Evolutionary conservation across 192 early-diverging fungal genomes (phyloP).

Genomic region (Dissophora ornata): DNA sequence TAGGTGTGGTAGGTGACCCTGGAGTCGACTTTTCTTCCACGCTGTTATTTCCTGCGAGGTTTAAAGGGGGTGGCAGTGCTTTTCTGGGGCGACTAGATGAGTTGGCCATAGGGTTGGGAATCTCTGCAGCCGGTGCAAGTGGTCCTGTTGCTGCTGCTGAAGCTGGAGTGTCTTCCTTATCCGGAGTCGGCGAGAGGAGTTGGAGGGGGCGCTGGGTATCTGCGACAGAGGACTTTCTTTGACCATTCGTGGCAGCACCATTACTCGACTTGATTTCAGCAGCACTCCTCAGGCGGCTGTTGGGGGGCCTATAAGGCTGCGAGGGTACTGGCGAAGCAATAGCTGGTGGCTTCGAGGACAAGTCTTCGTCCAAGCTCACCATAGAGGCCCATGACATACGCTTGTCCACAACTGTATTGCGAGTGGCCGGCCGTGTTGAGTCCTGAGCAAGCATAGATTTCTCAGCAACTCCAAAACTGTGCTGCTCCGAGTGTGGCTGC

Average conservation of each 20-base stretch:
- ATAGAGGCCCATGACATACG: slow-evolving; percentile 51
- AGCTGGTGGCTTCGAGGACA: not conserved
- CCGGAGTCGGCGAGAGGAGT: slow-evolving; percentile 1
- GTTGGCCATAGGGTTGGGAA: not conserved
- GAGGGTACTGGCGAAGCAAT: slow-evolving; percentile 3
- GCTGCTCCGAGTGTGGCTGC: too few species aligned
- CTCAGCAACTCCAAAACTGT: not conserved
- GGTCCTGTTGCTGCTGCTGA: not conserved
- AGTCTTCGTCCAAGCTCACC: slow-evolving; percentile 36
- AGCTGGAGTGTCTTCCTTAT: not conserved
- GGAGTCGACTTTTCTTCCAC: slow-evolving; percentile 8
- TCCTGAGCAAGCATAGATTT: not conserved
- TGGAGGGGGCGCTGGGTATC: slow-evolving; percentile 7
- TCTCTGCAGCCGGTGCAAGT: not conserved
- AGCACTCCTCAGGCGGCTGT: slow-evolving; percentile 29
- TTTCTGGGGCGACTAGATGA: slow-evolving; percentile 18
- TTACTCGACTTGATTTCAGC: slow-evolving; percentile 13
- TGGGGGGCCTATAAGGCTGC: slow-evolving; percentile 49
- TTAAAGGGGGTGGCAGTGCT: slow-evolving; percentile 32
- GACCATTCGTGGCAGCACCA: slow-evolving; percentile 4
- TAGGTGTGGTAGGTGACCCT: slow-evolving; percentile 31
- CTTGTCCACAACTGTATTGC: slow-evolving; percentile 22
- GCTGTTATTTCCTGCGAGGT: slow-evolving; percentile 6
- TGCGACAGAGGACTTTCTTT: not conserved
- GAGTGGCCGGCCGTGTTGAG: not conserved